These are phyloP conservation scores for Sechiopsis laciniata DNA, from an alignment of 306 rosid species.

Conservation along the genomic window DNA sequence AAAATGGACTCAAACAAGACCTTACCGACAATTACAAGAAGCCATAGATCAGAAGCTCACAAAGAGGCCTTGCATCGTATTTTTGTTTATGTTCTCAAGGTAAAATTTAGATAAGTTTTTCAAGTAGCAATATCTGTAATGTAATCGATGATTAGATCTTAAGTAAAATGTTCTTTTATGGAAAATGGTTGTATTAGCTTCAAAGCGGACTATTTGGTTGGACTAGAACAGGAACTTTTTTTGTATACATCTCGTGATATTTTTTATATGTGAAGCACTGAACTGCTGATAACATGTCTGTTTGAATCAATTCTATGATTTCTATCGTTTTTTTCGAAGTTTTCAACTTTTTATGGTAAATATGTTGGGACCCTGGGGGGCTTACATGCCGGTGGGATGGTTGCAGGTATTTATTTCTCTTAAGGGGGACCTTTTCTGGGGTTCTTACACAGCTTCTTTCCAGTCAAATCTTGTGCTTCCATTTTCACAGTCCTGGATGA, in stretches of 20 bases:
- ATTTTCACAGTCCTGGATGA: slow-evolving; percentile 4
- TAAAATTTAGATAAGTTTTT: not conserved
- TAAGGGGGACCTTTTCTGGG: not conserved
- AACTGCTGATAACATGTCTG: not conserved
- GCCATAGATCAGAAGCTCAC: not conserved
- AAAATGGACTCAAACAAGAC: not conserved
- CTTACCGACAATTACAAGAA: not conserved
- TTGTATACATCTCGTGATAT: not conserved
- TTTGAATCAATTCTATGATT: not conserved
- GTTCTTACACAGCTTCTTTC: too few species aligned
- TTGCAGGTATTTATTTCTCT: not conserved
- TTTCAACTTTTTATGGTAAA: not conserved
- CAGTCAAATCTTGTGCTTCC: not conserved
- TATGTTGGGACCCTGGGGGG: not conserved
- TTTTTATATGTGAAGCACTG: not conserved
- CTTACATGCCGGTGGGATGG: not conserved
- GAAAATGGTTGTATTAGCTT: not conserved
- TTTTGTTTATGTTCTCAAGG: not conserved
- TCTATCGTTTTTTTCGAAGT: not conserved
- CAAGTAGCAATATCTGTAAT: not conserved
- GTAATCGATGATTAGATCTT: not conserved
- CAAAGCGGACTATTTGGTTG: slow-evolving; percentile 2
- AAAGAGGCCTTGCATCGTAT: not conserved
- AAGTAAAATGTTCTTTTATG: not conserved
- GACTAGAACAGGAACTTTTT: not conserved